phyloP scores from a whole-genome alignment of 1,284 basidiomycete species.

The Meripilus lineatus region DNA sequence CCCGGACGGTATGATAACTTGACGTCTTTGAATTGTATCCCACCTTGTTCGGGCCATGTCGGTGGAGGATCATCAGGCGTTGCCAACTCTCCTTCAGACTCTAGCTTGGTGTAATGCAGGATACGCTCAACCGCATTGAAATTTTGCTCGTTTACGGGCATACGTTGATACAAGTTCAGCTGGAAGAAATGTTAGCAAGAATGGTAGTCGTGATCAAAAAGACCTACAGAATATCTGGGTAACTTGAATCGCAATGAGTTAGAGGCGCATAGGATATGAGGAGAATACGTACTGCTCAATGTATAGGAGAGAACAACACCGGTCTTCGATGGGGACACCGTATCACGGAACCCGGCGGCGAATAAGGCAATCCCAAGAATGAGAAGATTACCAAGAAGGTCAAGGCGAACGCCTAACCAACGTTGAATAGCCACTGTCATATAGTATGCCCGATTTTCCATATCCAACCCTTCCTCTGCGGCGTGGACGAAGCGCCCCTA shows the following conservation, averaged over 20 bases:
- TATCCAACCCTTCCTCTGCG: slow-evolving; percentile 48
- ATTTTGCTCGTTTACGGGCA: slow-evolving; percentile 60
- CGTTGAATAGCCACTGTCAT: slow-evolving; percentile 67
- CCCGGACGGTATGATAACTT: slow-evolving; percentile 66
- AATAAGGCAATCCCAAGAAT: slow-evolving; percentile 72
- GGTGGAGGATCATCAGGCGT: slow-evolving; percentile 48
- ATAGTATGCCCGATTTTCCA: slow-evolving; percentile 73
- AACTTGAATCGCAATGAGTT: slow-evolving; percentile 33
- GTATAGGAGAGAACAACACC: slow-evolving; percentile 65
- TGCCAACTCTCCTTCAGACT: slow-evolving; percentile 39
- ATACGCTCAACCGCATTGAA: slow-evolving; percentile 73
- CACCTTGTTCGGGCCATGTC: slow-evolving; percentile 64
- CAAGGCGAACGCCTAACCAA: slow-evolving; percentile 58
- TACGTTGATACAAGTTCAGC: slow-evolving; percentile 54
- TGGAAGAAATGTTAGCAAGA: slow-evolving; percentile 19
- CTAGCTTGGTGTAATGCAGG: slow-evolving; percentile 52
- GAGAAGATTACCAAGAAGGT: slow-evolving; percentile 70
- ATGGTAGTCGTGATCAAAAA: neutral
- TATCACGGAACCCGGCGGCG: slow-evolving; percentile 48
- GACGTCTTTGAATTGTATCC: slow-evolving; percentile 59
- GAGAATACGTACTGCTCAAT: slow-evolving; percentile 43
- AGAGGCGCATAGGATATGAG: neutral
- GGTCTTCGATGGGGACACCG: slow-evolving; percentile 45
- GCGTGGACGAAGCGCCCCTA: slow-evolving; percentile 39
- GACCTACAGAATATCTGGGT: slow-evolving; percentile 51